phyloP scores from a whole-genome alignment of 306 rosid genomes.

The Lathyrus aphaca region DNA sequence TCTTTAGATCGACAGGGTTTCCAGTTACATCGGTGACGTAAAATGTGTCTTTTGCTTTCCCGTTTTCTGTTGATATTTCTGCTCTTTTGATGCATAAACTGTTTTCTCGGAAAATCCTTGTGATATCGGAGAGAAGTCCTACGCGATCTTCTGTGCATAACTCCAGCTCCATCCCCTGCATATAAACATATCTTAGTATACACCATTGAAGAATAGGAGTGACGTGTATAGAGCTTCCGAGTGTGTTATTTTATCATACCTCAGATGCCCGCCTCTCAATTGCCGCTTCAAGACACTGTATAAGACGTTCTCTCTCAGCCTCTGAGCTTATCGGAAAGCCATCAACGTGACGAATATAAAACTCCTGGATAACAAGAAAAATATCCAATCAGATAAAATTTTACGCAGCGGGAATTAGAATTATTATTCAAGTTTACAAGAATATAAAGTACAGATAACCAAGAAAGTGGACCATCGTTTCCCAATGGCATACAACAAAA shows the following conservation, averaged over 20 bases:
- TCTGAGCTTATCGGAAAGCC: constrained; percentile 89
- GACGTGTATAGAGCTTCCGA: neutral
- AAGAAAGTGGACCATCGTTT: constrained; percentile 10
- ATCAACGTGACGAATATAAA: constrained; percentile 86
- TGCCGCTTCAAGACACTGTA: constrained; percentile 93
- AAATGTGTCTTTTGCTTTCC: constrained; percentile 74
- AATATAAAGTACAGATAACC: neutral
- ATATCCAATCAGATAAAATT: constrained; percentile 22
- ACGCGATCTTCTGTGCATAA: constrained; percentile 58
- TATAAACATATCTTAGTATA: constrained; percentile 38
- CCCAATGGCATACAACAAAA: neutral
- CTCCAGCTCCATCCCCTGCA: constrained; percentile 92
- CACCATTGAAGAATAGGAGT: constrained; percentile 1
- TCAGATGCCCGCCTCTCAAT: constrained; percentile 88
- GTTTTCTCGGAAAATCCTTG: constrained; percentile 90
- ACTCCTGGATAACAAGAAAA: constrained; percentile 58
- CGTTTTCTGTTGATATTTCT: constrained; percentile 77
- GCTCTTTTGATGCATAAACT: constrained; percentile 86
- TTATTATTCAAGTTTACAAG: too few species aligned
- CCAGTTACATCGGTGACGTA: constrained; percentile 90
- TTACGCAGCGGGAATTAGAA: neutral
- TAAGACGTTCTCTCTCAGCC: constrained; percentile 84
- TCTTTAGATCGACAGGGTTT: constrained; percentile 73
- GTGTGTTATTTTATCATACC: constrained; percentile 45
- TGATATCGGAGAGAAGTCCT: constrained; percentile 71